Evolutionary conservation across 2,329 filamentous ascomycete genomes (phyloP).

Genomic region (Mariannaea elegans): DNA sequence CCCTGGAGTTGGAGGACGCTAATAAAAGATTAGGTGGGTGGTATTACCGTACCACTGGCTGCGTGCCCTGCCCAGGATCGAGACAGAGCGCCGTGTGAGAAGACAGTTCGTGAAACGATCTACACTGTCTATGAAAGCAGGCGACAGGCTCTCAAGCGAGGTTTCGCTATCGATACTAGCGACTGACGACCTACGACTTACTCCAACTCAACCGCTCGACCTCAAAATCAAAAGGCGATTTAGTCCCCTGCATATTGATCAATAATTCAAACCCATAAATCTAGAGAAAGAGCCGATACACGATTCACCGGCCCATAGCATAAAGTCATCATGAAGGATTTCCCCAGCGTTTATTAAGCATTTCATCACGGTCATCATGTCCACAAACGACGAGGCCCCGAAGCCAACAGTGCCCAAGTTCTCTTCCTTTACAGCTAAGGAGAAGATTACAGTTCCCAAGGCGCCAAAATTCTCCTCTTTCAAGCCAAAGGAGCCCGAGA

Average conservation of each 20-base stretch:
- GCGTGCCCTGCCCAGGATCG: no score
- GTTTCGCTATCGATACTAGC: background rate
- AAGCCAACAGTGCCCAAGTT: constrained; percentile 70
- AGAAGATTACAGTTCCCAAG: constrained; percentile 29
- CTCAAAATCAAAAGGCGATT: background rate
- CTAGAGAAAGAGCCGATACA: background rate
- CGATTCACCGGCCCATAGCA: background rate
- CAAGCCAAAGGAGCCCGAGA: constrained; percentile 54
- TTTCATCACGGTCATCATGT: constrained; percentile 32
- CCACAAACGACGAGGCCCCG: constrained; percentile 35
- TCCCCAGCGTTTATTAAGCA: constrained; percentile 4
- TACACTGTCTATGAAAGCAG: background rate
- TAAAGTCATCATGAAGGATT: constrained; percentile 23
- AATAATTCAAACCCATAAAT: background rate
- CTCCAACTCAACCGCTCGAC: background rate
- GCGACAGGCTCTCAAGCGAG: background rate
- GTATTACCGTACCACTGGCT: background rate
- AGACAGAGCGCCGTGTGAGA: background rate
- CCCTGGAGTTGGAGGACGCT: background rate
- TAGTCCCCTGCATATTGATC: background rate
- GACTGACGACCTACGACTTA: background rate
- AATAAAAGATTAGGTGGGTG: background rate
- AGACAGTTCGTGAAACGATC: background rate
- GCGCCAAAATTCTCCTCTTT: constrained; percentile 80
- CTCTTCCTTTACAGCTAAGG: constrained; percentile 69